phyloP scores from a whole-genome alignment of 805 yeast species.

The Saccharomycopsis sp. region DNA sequence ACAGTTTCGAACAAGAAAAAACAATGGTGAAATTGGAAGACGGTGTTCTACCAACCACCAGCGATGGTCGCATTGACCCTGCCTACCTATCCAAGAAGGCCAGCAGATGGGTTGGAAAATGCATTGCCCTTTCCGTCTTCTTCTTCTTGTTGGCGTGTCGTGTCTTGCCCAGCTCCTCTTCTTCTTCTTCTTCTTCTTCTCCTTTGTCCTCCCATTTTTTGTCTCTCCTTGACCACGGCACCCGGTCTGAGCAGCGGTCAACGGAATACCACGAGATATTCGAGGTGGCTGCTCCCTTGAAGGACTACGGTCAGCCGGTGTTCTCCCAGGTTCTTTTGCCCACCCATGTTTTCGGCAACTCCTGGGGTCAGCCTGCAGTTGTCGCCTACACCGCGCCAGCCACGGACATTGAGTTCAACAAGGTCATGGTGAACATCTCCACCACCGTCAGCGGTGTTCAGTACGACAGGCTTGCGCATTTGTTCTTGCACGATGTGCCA shows the following conservation, averaged over 20 bases:
- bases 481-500: conserved; percentile 53
- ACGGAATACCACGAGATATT: conserved; percentile 12
- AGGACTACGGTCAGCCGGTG: conserved; percentile 16
- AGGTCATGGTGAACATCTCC: conserved; percentile 44
- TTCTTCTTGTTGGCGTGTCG: too few relatives aligned
- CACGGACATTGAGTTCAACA: conserved; percentile 35
- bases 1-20: too few relatives aligned
- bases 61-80: too few relatives aligned
- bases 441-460: conserved; percentile 51
- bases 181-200: not conserved
- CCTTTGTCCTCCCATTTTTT: not conserved
- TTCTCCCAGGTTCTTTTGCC: conserved; percentile 33
- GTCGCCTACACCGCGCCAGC: conserved; percentile 37
- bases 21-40: too few relatives aligned
- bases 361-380: conserved; percentile 52
- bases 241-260: too few relatives aligned
- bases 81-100: too few relatives aligned
- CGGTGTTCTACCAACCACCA: too few relatives aligned
- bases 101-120: too few relatives aligned
- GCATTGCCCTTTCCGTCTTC: too few relatives aligned
- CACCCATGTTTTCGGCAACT: conserved; percentile 41
- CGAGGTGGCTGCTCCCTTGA: conserved; percentile 11
- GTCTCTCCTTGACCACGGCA: not conserved
- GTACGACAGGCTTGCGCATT: conserved; percentile 56
- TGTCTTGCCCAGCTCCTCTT: too few relatives aligned